These are phyloP conservation scores for Pythium scleroteichum DNA, from an alignment of 352 stramenopile species.

Conservation along the genomic window DNA sequence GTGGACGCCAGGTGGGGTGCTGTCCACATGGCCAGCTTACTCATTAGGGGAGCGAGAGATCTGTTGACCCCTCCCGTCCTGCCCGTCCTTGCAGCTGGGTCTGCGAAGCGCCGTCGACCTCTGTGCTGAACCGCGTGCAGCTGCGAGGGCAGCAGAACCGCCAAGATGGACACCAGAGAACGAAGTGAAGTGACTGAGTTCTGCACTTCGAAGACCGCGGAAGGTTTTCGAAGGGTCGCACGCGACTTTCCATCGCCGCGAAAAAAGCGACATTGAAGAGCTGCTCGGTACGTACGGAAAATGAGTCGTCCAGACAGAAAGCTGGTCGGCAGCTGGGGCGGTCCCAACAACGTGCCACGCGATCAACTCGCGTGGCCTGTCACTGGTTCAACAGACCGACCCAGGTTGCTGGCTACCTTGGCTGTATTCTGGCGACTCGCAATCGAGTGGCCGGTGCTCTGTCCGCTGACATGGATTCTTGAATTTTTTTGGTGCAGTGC, in stretches of 20 bases:
- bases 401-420: neutral
- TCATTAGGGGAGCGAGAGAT: too few relatives aligned
- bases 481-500: neutral
- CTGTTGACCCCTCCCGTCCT: too few relatives aligned
- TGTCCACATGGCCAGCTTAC: neutral
- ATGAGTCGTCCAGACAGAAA: neutral
- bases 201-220: neutral
- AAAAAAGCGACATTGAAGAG: too few relatives aligned
- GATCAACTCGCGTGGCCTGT: neutral
- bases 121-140: neutral
- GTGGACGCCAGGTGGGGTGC: neutral
- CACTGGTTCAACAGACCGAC: neutral
- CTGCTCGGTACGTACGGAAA: neutral
- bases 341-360: neutral
- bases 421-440: neutral
- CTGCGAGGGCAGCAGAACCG: neutral
- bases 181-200: neutral
- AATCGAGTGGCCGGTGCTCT: neutral
- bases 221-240: too few relatives aligned
- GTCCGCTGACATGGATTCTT: conserved; percentile 1
- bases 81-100: too few relatives aligned
- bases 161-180: conserved; percentile 1
- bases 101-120: neutral
- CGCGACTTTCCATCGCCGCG: too few relatives aligned
- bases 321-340: neutral